Evolutionary conservation across 23 red algal species (phyloP).

Genomic region (Pyropia haitanensis): DNA sequence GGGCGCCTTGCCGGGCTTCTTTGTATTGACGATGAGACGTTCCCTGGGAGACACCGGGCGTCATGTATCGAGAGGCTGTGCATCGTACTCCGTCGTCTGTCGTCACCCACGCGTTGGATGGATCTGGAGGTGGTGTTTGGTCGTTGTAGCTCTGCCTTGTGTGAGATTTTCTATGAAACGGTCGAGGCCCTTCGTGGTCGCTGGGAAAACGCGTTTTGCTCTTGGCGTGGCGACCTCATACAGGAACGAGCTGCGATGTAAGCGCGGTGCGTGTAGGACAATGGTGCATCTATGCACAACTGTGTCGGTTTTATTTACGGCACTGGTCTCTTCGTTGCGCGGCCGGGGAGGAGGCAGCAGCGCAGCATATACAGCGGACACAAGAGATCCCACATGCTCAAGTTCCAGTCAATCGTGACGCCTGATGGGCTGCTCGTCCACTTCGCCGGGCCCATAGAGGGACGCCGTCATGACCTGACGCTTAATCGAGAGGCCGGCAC

Average conservation of each 20-base stretch:
- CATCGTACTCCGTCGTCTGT: constrained; percentile 11
- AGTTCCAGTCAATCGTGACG: constrained; percentile 17
- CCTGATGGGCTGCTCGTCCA: constrained; percentile 26
- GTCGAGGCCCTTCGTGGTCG: constrained; percentile 4
- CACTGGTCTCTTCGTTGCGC: constrained; percentile 3
- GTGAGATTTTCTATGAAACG: constrained; percentile 11
- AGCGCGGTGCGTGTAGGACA: background rate
- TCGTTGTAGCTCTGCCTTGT: constrained; percentile 5
- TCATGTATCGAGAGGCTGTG: background rate
- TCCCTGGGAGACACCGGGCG: no score
- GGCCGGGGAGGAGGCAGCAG: constrained; percentile 7
- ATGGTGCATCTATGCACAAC: constrained; percentile 1
- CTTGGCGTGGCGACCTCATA: background rate
- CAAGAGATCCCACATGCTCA: background rate
- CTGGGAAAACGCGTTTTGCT: background rate
- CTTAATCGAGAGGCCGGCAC: constrained; percentile 1
- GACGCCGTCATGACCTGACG: constrained; percentile 7
- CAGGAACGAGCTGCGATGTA: constrained; percentile 1
- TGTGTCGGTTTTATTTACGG: constrained; percentile 36
- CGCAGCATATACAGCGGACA: constrained; percentile 7
- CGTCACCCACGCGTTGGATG: constrained; percentile 13
- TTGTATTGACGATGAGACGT: no score
- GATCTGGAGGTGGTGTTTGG: constrained; percentile 13
- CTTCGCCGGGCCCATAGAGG: constrained; percentile 11
- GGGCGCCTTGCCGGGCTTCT: no score